Percentiles rank a stretch among this genome's conserved stretches.
Conservation (phyloP, 1,139 yeast genomes). For the Hyphopichia burtonii region DNA sequence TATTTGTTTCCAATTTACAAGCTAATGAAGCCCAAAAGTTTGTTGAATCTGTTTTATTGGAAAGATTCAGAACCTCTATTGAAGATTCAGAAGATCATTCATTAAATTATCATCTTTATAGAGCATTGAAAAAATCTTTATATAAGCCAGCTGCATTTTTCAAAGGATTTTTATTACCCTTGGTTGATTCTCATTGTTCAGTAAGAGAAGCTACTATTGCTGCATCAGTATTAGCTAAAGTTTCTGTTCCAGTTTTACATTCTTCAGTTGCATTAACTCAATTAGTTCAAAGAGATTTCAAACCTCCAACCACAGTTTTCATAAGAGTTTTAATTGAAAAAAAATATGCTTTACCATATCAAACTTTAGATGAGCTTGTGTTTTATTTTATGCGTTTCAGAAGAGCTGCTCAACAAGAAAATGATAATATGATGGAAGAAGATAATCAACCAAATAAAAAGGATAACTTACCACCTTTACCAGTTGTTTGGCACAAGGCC, state of each 20-base stretch:
- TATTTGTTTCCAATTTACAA: conserved; percentile 85
- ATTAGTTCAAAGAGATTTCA: conserved; percentile 77
- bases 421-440: conserved; percentile 29
- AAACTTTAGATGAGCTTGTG: conserved; percentile 93
- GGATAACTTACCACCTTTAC: conserved; percentile 63
- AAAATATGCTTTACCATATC: conserved; percentile 95
- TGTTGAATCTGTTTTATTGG: conserved; percentile 71
- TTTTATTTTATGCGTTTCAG: conserved; percentile 92
- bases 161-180: conserved; percentile 91
- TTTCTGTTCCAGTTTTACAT: conserved; percentile 91
- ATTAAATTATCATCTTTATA: conserved; percentile 85
- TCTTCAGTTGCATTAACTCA: conserved; percentile 94
- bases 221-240: conserved; percentile 84
- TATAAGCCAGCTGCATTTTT: conserved; percentile 98
- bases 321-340: conserved; percentile 87
- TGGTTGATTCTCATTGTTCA: conserved; percentile 80
- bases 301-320: conserved; percentile 87
- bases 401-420: conserved; percentile 40
- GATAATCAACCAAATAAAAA: conserved; percentile 30
- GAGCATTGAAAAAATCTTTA: conserved; percentile 86
- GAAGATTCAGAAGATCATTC: conserved; percentile 71
- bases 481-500: conserved; percentile 97
- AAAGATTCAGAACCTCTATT: conserved; percentile 79
- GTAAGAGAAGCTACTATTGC: conserved; percentile 94
- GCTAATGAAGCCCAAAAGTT: conserved; percentile 89